phyloP scores from a whole-genome alignment of 2,329 filamentous ascomycete species.

The Lomentospora prolificans region DNA sequence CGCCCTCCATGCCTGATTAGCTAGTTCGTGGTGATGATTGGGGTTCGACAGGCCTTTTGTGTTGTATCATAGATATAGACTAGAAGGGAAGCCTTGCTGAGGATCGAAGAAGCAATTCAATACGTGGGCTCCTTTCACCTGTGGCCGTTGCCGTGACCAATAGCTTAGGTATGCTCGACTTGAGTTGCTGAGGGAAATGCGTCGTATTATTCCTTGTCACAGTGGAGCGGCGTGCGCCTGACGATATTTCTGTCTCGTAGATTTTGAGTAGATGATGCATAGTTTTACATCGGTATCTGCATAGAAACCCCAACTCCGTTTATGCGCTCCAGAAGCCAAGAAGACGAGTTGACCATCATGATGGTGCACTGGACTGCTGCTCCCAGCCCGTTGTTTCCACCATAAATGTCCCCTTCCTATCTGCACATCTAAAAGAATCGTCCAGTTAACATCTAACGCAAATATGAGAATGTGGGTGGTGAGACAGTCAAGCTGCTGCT shows the following conservation, averaged over 20 bases:
- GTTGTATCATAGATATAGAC: slow-evolving; percentile 9
- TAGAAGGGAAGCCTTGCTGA: neutral
- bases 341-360: neutral
- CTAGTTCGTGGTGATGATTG: neutral
- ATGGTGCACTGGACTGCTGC: neutral
- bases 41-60: neutral
- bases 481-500: too few relatives aligned
- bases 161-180: neutral
- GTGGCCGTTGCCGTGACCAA: neutral
- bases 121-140: neutral
- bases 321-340: neutral
- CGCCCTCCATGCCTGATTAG: neutral
- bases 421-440: slow-evolving; percentile 39
- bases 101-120: slow-evolving; percentile 3
- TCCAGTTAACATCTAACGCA: neutral
- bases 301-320: neutral
- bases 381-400: slow-evolving; percentile 42
- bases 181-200: too few relatives aligned
- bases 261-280: neutral
- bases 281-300: neutral
- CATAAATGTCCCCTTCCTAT: slow-evolving; percentile 46
- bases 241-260: too few relatives aligned
- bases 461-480: neutral
- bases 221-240: too few relatives aligned
- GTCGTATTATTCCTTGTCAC: too few relatives aligned